These are phyloP conservation scores for Lasiosphaeria miniovina DNA, from an alignment of 495 filamentous ascomycete species.

Conservation along the genomic window DNA sequence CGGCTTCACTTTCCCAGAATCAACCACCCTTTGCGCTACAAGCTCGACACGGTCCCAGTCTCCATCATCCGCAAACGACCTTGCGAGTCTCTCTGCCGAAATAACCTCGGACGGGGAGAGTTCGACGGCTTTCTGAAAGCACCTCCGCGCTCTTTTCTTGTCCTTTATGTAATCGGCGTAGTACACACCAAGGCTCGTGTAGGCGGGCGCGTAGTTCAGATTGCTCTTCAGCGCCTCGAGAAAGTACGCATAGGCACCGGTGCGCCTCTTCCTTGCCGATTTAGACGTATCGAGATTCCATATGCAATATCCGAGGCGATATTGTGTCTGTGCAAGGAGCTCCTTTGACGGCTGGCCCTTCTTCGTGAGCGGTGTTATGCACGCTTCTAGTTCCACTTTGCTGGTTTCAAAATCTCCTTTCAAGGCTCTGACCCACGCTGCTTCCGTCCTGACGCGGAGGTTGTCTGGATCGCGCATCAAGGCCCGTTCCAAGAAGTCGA, in stretches of 20 bases:
- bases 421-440: conserved; percentile 87
- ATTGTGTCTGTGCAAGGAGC: conserved; percentile 76
- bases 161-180: conserved; percentile 90
- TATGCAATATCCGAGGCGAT: conserved; percentile 82
- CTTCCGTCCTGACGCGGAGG: conserved; percentile 72
- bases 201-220: conserved; percentile 86
- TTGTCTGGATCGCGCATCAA: conserved; percentile 66
- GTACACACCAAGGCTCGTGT: conserved; percentile 91
- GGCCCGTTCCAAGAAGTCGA: conserved; percentile 73
- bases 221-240: conserved; percentile 81
- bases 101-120: conserved; percentile 82
- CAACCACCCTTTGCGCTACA: conserved; percentile 83
- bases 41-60: conserved; percentile 97
- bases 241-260: conserved; percentile 73
- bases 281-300: conserved; percentile 77
- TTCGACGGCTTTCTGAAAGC: conserved; percentile 97
- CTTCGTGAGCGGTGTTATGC: conserved; percentile 57
- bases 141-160: conserved; percentile 75
- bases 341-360: conserved; percentile 49
- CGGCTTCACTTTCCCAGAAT: conserved; percentile 85
- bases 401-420: conserved; percentile 67
- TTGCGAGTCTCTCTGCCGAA: conserved; percentile 83
- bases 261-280: conserved; percentile 69
- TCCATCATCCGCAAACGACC: conserved; percentile 77
- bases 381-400: conserved; percentile 63